Percentiles rank a stretch among this genome's conserved stretches.
phyloP scores from a whole-genome alignment of 2,329 filamentous ascomycete genomes.

The Scytalidium sp. region DNA sequence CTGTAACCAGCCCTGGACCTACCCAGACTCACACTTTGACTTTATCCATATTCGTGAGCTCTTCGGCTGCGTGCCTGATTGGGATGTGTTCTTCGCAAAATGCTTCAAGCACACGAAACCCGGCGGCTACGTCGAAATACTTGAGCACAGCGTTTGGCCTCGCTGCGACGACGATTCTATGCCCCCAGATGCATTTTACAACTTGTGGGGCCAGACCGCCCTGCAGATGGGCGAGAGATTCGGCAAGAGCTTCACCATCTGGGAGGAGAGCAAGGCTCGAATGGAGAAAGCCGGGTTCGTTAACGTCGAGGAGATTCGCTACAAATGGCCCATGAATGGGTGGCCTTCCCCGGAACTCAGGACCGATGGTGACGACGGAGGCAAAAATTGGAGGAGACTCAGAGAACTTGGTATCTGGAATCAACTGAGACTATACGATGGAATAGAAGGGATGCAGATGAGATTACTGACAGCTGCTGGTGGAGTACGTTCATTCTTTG shows the following conservation, averaged over 20 bases:
- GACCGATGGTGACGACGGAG: constrained; percentile 11
- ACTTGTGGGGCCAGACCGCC: constrained; percentile 22
- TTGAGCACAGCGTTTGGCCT: constrained; percentile 37
- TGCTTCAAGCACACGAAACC: constrained; percentile 31
- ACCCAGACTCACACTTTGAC: constrained; percentile 20
- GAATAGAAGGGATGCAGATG: constrained; percentile 17
- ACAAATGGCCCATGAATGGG: constrained; percentile 22
- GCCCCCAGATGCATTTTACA: constrained; percentile 14
- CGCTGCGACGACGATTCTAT: constrained; percentile 20
- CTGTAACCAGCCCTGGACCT: constrained; percentile 24
- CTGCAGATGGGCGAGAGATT: constrained; percentile 35
- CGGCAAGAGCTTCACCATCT: constrained; percentile 31
- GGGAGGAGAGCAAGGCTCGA: constrained; percentile 41
- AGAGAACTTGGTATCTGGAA: constrained; percentile 18
- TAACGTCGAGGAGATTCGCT: constrained; percentile 20
- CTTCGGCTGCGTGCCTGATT: constrained; percentile 18
- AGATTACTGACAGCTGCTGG: constrained; percentile 13
- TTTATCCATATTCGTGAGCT: constrained; percentile 23
- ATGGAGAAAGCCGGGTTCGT: constrained; percentile 27
- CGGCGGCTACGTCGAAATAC: constrained; percentile 43
- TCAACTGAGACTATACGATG: constrained; percentile 15
- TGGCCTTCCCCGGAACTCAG: constrained; percentile 16
- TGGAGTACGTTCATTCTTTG: constrained; percentile 10
- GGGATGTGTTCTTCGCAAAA: constrained; percentile 14
- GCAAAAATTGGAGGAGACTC: constrained; percentile 10